These are phyloP conservation scores for Candida verbasci DNA, from an alignment of 805 yeast genomes.

Conservation along the genomic window DNA sequence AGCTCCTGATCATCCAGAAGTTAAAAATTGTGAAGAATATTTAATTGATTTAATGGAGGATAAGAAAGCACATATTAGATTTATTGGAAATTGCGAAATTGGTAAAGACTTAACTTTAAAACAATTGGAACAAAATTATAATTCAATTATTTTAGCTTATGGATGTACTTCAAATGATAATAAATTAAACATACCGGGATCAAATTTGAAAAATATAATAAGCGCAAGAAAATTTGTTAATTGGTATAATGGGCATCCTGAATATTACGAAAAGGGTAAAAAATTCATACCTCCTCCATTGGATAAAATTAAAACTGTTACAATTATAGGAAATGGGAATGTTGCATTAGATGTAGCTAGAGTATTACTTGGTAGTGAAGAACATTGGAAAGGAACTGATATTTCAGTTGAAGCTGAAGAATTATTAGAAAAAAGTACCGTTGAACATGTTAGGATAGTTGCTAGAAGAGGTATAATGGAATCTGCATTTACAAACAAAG, in stretches of 20 bases:
- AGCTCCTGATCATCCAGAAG: slow-evolving; percentile 99
- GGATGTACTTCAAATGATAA: slow-evolving; percentile 67
- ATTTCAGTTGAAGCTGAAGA: slow-evolving; percentile 59
- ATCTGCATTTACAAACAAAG: slow-evolving; percentile 89
- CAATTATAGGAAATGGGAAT: slow-evolving; percentile 94
- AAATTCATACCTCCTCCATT: slow-evolving; percentile 48
- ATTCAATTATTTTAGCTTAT: slow-evolving; percentile 75
- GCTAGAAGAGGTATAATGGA: slow-evolving; percentile 85
- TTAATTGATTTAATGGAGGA: slow-evolving; percentile 48
- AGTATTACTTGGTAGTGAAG: slow-evolving; percentile 57
- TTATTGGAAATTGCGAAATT: slow-evolving; percentile 67
- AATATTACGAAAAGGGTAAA: slow-evolving; percentile 32
- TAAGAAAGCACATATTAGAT: slow-evolving; percentile 25
- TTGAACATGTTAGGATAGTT: slow-evolving; percentile 65
- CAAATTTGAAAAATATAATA: slow-evolving; percentile 59
- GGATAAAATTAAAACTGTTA: slow-evolving; percentile 56
- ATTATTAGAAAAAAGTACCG: slow-evolving; percentile 45
- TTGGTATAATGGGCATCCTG: slow-evolving; percentile 95
- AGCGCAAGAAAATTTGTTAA: slow-evolving; percentile 86
- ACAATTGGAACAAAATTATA: slow-evolving; percentile 52
- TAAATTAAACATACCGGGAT: slow-evolving; percentile 56
- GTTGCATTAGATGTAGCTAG: slow-evolving; percentile 92
- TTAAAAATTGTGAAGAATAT: slow-evolving; percentile 75
- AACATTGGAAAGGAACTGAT: slow-evolving; percentile 67
- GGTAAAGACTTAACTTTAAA: slow-evolving; percentile 58